Evolutionary conservation across 257 asterid genomes (phyloP).

Genomic region (Primulina huaijiensis): DNA sequence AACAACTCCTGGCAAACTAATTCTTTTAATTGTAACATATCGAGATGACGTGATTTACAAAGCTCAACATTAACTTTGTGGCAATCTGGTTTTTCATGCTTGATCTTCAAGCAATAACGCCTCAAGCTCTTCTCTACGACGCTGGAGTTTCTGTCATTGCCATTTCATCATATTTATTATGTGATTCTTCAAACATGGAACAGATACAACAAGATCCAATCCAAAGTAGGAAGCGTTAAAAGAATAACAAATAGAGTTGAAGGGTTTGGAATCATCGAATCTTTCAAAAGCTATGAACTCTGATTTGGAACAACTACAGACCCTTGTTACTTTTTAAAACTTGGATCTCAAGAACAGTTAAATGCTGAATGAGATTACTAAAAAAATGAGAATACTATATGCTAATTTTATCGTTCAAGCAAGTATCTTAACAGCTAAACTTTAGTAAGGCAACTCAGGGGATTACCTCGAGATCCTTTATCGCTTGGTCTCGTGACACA

Average conservation of each 20-base stretch:
- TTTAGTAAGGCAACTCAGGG: constrained; percentile 6
- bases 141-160: constrained; percentile 69
- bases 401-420: not conserved
- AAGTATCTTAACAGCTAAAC: constrained; percentile 1
- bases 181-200: constrained; percentile 1
- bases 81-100: constrained; percentile 32
- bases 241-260: not conserved
- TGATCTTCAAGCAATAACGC: constrained; percentile 45
- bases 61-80: not conserved
- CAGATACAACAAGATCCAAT: constrained; percentile 3
- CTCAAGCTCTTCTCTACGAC: constrained; percentile 84
- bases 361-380: constrained; percentile 4
- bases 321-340: not conserved
- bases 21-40: too few species aligned
- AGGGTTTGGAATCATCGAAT: too few species aligned
- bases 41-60: not conserved
- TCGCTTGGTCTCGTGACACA: constrained; percentile 73
- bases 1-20: not conserved
- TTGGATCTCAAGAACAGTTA: not conserved
- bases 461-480: constrained; percentile 76
- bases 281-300: too few species aligned
- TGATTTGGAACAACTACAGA: too few species aligned
- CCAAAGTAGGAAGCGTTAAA: not conserved
- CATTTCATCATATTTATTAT: not conserved
- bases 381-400: not conserved